Evolutionary conservation across 306 rosid genomes (phyloP).

Genomic region (Myrica gale): DNA sequence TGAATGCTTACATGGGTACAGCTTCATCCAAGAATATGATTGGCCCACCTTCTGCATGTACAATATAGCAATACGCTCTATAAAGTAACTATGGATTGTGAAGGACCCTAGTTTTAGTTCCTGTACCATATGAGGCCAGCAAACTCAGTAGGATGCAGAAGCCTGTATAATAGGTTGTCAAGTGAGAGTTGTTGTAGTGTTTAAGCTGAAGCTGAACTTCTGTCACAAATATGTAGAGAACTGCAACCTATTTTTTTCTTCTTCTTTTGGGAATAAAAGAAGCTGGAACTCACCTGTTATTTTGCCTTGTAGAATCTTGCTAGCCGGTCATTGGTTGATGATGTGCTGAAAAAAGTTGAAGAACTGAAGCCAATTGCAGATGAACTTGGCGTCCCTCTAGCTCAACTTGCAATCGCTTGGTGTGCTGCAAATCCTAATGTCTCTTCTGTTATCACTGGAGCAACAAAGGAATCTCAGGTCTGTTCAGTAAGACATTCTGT

Average conservation of each 20-base stretch:
- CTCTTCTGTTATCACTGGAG: slow-evolving; percentile 91
- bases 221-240: too few species aligned
- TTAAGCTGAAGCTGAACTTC: too few species aligned
- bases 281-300: too few species aligned
- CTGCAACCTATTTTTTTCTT: not conserved
- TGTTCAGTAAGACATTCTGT: slow-evolving; percentile 24
- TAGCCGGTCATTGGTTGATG: slow-evolving; percentile 71
- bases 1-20: not conserved
- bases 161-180: too few species aligned
- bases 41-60: not conserved
- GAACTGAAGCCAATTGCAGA: slow-evolving; percentile 94
- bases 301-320: slow-evolving; percentile 76
- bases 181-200: too few species aligned
- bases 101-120: not conserved
- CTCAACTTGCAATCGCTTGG: slow-evolving; percentile 96
- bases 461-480: slow-evolving; percentile 98
- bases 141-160: not conserved
- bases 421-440: slow-evolving; percentile 96
- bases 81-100: not conserved
- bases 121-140: not conserved
- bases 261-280: not conserved
- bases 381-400: slow-evolving; percentile 78
- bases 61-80: not conserved
- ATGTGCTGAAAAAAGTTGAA: slow-evolving; percentile 79
- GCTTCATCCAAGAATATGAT: not conserved